These are phyloP conservation scores for Amauroascus niger DNA, from an alignment of 2,329 filamentous ascomycete species.

Conservation along the genomic window DNA sequence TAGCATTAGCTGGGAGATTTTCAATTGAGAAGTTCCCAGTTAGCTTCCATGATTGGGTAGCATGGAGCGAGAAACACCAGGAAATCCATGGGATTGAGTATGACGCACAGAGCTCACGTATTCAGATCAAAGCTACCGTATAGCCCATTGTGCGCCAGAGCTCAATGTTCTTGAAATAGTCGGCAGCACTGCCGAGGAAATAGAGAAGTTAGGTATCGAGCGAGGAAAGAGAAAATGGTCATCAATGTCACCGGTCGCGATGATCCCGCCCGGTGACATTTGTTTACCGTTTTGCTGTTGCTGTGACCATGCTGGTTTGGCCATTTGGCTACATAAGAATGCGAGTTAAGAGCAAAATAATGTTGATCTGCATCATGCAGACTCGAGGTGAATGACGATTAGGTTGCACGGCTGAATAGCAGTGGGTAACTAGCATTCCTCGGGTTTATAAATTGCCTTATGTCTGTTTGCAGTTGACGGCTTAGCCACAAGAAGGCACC, in stretches of 20 bases:
- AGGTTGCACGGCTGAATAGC: no score
- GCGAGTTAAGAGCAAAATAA: no score
- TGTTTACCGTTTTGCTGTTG: not conserved
- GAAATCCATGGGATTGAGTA: constrained; percentile 12
- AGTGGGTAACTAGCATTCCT: no score
- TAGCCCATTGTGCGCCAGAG: no score
- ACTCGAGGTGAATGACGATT: no score
- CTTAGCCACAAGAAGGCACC: no score
- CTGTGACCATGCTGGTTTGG: not conserved
- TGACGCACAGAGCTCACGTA: constrained; percentile 7
- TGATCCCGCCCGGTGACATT: no score
- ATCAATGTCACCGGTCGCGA: no score
- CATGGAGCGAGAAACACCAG: constrained; percentile 12
- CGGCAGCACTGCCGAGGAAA: constrained; percentile 34
- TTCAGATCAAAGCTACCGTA: constrained; percentile 12
- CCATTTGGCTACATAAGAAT: no score
- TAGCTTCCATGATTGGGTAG: constrained; percentile 10
- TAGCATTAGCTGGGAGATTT: constrained; percentile 13
- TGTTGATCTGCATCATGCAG: no score
- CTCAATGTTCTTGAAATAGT: constrained; percentile 28
- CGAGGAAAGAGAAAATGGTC: constrained; percentile 22
- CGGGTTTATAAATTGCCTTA: no score
- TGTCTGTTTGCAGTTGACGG: no score
- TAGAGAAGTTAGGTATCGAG: constrained; percentile 32
- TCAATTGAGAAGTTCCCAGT: constrained; percentile 13